Evolutionary conservation across 371 early-diverging fungal genomes (phyloP), one percentile per base, ranked within the genome.

Genomic region (Homolaphlyctis polyrhiza): DNA sequence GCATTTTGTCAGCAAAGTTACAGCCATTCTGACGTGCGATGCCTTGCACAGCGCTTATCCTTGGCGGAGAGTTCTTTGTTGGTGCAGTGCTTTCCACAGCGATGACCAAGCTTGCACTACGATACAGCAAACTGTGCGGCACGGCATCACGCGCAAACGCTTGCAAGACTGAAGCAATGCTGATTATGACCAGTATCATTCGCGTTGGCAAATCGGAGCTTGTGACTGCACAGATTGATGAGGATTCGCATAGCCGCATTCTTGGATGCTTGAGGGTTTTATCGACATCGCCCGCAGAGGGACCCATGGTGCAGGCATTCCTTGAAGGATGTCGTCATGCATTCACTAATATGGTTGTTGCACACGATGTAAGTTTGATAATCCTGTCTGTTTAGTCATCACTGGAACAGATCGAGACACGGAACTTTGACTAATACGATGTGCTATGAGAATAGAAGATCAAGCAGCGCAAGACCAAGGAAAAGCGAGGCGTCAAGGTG

Each of bases 151-250:
- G 83, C 59, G 77, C 81, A 54, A 93, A 95, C 74, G 76, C 89
- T 23, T 86, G 89, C 45, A 86, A 87, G 29, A 89, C 93, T 35
- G 95, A 95, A 75, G 94, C 93, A 13, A 93, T 97, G 95, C 80
- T 96, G 71, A 95, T 96, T 64, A 91, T 98, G 92, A 92, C 96
- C 14, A 89, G 92, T 67, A 88, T 97, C 35, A 85, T 97, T 60
- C 89, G 96, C 60, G 85, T 95, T 29, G 98, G 98, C 28, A 92
- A 90, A 68, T 92, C 93, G 16, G 83, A 87, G 62, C 90, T 94
- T 70, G 88, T 84, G 32, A 71, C 86, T 32, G 78, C 86, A 14
- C 91, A 89, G 8, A 96, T 98, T 61, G 98, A 98, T 70, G 96
- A 98, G 70, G 97, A 98, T 75, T 92, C 95, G 6, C 87, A 90